phyloP scores from a whole-genome alignment of 1,284 basidiomycete genomes.

The Microbotryum violaceum region DNA sequence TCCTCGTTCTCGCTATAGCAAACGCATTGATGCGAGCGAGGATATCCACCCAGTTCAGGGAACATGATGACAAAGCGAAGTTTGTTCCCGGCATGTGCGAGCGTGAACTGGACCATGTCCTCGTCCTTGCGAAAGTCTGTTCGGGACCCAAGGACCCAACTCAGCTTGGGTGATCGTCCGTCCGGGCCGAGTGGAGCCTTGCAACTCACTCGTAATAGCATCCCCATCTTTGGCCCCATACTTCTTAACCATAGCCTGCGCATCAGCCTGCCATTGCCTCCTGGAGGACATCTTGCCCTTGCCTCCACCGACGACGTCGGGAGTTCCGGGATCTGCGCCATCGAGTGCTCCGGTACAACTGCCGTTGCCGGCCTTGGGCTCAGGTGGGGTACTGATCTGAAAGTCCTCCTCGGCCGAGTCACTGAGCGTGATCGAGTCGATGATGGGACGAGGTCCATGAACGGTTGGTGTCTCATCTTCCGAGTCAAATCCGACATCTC shows the following conservation, averaged over 20 bases:
- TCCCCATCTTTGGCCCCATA: constrained; percentile 1
- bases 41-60: constrained; percentile 28
- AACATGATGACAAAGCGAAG: constrained; percentile 21
- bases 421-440: constrained; percentile 1
- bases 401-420: constrained; percentile 7
- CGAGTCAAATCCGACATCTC: background rate
- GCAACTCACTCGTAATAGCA: constrained; percentile 11
- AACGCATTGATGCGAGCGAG: constrained; percentile 14
- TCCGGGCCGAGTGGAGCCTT: background rate
- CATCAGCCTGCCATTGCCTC: constrained; percentile 23
- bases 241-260: background rate
- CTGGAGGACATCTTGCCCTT: constrained; percentile 28
- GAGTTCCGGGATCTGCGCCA: background rate
- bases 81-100: constrained; percentile 6
- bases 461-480: background rate
- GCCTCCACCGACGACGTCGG: background rate
- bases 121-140: constrained; percentile 24
- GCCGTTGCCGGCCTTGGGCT: background rate
- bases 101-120: constrained; percentile 18
- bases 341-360: no score
- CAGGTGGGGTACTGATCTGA: constrained; percentile 6
- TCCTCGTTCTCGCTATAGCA: constrained; percentile 24
- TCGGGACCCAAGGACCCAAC: background rate
- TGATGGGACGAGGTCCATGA: background rate
- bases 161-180: background rate